A percentile compares a stretch with the other conserved stretches of the same genome.
phyloP scores from a whole-genome alignment of 148 eudicot genomes.

The Chenopodium quinoa region DNA sequence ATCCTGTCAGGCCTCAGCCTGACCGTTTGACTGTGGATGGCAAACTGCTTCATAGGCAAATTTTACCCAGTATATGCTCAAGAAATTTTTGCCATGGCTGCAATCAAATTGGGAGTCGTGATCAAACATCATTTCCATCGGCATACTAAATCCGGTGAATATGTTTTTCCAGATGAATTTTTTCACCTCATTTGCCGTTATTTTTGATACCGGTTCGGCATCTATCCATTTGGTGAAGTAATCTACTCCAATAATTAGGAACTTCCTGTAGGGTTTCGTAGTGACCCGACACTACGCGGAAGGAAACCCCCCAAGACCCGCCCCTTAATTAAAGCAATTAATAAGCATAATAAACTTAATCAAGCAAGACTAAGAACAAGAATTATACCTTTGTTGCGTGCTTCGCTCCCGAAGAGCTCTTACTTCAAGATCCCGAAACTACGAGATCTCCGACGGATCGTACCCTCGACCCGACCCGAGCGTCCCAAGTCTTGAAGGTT shows the following conservation, averaged over 20 bases:
- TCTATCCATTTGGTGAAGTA: not conserved
- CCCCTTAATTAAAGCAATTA: too few species aligned
- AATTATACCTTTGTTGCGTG: too few species aligned
- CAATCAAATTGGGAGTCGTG: not conserved
- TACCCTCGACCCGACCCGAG: too few species aligned
- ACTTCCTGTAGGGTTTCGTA: too few species aligned
- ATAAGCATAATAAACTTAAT: too few species aligned
- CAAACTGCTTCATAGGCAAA: not conserved
- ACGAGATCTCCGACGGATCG: too few species aligned
- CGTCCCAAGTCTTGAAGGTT: too few species aligned
- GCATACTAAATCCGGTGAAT: not conserved
- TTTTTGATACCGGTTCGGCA: not conserved
- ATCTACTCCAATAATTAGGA: not conserved
- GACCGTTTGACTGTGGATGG: not conserved
- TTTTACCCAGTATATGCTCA: not conserved
- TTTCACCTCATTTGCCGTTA: not conserved
- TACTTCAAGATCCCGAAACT: too few species aligned
- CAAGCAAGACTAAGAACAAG: too few species aligned
- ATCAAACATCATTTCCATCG: not conserved
- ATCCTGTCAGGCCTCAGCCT: not conserved
- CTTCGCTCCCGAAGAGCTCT: too few species aligned
- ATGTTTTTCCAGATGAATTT: not conserved
- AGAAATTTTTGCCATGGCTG: too few species aligned
- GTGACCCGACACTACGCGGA: too few species aligned
- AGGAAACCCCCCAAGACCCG: not conserved